phyloP scores from a whole-genome alignment of 805 yeast species.

The Ogataea nonfermentans region DNA sequence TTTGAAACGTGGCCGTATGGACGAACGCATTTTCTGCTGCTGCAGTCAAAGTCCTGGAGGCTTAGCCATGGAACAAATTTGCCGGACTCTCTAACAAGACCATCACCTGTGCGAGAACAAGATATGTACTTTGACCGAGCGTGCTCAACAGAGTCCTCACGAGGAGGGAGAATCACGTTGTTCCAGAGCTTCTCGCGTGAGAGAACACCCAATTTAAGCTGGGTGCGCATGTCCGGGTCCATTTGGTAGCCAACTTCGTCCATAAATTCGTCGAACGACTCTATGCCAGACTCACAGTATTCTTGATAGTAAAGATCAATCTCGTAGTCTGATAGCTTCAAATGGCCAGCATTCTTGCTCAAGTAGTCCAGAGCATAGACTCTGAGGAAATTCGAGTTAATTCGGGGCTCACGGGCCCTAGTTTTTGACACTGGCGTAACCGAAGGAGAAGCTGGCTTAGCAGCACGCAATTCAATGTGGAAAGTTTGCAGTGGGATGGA shows the following conservation, averaged over 20 bases:
- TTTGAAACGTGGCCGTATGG: conserved; percentile 30
- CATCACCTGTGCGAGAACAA: conserved; percentile 9
- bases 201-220: conserved; percentile 37
- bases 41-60: conserved; percentile 20
- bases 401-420: conserved; percentile 44
- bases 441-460: not conserved
- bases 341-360: conserved; percentile 36
- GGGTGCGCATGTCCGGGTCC: conserved; percentile 12
- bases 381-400: conserved; percentile 48
- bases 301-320: conserved; percentile 33
- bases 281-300: conserved; percentile 25
- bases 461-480: conserved; percentile 8
- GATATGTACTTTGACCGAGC: conserved; percentile 14
- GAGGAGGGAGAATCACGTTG: conserved; percentile 50
- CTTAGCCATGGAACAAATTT: conserved; percentile 31
- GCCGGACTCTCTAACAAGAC: conserved; percentile 27
- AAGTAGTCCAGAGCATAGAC: conserved; percentile 49
- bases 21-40: conserved; percentile 19
- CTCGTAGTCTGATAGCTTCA: conserved; percentile 35
- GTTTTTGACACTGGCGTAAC: not conserved
- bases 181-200: conserved; percentile 54
- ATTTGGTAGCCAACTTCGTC: conserved; percentile 18
- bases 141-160: conserved; percentile 35
- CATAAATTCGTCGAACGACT: conserved; percentile 28
- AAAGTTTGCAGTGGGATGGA: conserved; percentile 16